Evolutionary conservation across 139 green algal genomes (phyloP), one percentile per base, ranked within the genome.

Genomic region (Chlamydomonas schloesseri): DNA sequence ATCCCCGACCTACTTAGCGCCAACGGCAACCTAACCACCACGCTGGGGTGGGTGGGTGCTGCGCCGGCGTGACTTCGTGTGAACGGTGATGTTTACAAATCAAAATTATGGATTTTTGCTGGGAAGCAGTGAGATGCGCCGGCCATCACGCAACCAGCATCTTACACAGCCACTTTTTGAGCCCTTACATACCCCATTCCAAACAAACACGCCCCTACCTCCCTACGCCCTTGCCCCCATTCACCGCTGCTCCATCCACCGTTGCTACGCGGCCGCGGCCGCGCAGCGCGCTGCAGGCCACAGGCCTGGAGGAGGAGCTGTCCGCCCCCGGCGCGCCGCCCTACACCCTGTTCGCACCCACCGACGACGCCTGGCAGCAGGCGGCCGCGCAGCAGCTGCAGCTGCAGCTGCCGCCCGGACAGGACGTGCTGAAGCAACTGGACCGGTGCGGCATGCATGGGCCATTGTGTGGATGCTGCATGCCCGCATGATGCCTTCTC

Each of bases 291-390:
- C 50, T 84, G 13, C 29, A 75, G 13, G n/a, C 64, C 9, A 18
- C 46, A 18, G 14, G 20, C 9, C 47, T 84, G 78, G 33, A 23
- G 29, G 8, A 20, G 20, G 24, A 68, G 46, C 53, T 84, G 28
- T 64, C 26, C 64, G 67, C 74, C 64, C 17, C 65, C 46, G 67
- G 64, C 15, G 2, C 2, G 33, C 8, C 67, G n/a, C 31, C 34
- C 34, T 10, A 73, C 50, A 84, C 78, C 65, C 78, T 84, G 42
- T 47, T 84, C 20, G 78, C 78, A 2, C 78, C 78, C 21, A 53
- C n/a, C 18, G 78, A 84, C 23, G 78, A 36, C 31, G 78, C 78
- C 21, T 84, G 78, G 78, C 1, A 20, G n/a, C 65, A 53, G 42
- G 78, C 46, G 24, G 78, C 65, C 18, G 36, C 18, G 3, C 78